A percentile compares a stretch with the other conserved stretches of the same genome.
Evolutionary conservation across 2,329 filamentous ascomycete genomes (phyloP).

Genomic region (Fusarium fujikuroi): DNA sequence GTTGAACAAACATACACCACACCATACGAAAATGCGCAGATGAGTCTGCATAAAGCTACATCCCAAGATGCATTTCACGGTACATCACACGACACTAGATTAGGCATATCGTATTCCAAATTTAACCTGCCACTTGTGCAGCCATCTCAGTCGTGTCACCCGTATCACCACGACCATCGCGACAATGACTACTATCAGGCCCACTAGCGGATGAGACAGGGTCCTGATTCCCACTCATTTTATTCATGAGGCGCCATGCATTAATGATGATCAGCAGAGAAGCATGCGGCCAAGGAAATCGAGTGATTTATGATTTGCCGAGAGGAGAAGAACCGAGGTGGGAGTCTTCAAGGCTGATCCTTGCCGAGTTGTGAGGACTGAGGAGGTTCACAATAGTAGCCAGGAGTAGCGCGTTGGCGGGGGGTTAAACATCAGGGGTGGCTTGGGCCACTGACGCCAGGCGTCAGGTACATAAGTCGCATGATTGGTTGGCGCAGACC

Average conservation of each 20-base stretch:
- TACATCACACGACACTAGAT: not conserved
- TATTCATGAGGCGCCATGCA: constrained; percentile 16
- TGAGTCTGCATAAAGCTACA: constrained; percentile 11
- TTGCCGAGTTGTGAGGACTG: constrained; percentile 13
- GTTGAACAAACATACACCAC: not conserved
- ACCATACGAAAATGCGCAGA: not conserved
- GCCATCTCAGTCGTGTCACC: constrained; percentile 5
- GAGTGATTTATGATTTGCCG: constrained; percentile 26
- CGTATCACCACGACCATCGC: not conserved
- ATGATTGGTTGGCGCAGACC: constrained; percentile 34
- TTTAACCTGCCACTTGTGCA: constrained; percentile 28
- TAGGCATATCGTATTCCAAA: constrained; percentile 21
- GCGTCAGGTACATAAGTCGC: constrained; percentile 38
- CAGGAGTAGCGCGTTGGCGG: constrained; percentile 19
- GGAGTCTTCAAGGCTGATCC: constrained; percentile 10
- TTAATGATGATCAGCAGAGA: constrained; percentile 45
- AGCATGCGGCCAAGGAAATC: constrained; percentile 7
- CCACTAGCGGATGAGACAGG: constrained; percentile 18
- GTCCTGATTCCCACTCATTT: constrained; percentile 3
- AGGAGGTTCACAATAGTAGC: constrained; percentile 12
- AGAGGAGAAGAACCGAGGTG: constrained; percentile 1
- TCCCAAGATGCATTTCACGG: not conserved
- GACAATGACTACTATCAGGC: not conserved
- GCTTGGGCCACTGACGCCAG: constrained; percentile 32
- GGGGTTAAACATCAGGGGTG: constrained; percentile 8